Evolutionary conservation across 371 early-diverging fungal species (phyloP), one percentile per base, ranked within the genome.

Genomic region (Mucor plumbeus): DNA sequence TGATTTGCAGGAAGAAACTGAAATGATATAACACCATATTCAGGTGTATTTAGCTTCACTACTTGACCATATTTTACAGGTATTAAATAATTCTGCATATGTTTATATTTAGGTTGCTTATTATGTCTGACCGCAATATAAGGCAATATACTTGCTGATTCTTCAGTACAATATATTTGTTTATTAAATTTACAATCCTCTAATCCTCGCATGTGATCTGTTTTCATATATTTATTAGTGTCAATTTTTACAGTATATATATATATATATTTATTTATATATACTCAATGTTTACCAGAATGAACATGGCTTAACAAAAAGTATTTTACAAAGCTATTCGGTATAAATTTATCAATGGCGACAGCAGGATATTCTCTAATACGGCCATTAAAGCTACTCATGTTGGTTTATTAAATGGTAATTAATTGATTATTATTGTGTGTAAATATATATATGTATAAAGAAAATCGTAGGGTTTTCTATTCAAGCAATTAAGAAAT

Each of bases 341-440:
- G 26, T 21, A 34, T 63, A 60, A 83, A 83, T 35, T 75, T 69
- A 58, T 83, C 83, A 66, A 83, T 80, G 15, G 74, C 67, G 6
- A 83, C 66, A 19, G 66, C 50, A 5, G 83, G 83, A 67, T 80
- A 83, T 61, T 83, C 83, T 21, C 76, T 73, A 47, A 83, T 75
- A 56, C 72, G 73, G 5, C 83, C 83, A 41, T 83, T 77, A 68
- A 80, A 80, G 15, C 78, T 78, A 31, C 73, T 77, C 79, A 80
- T 80, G 5, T 35, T 26, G 1, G 15, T 36, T 61, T 41, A 61
- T 44, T 38, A 38, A 9, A 11, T 38, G 38, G 38, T 38, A 38
- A 38, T 38, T 9, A 38, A 4, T 38, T 9, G 26, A 26, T 26
- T 26, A 26, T 26, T 26, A 26, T 26, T 26, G 26, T 26, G 3